These are phyloP conservation scores for Clitopilus passeckerianus DNA, from an alignment of 768 basidiomycete genomes.

Conservation along the genomic window DNA sequence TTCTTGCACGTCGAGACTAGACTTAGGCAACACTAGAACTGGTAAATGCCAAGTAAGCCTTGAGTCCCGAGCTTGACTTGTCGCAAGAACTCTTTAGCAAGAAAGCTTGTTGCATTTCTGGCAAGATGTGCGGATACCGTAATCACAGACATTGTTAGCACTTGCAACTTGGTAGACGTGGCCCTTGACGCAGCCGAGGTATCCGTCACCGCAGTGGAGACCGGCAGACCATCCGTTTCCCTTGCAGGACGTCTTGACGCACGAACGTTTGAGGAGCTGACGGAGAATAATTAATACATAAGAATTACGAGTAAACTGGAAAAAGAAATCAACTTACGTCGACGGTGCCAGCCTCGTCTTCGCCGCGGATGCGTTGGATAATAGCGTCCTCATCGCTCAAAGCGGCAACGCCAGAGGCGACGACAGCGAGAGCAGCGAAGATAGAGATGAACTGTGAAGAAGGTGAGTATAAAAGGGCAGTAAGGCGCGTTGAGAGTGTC, in stretches of 20 bases:
- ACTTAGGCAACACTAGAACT: too few relatives aligned
- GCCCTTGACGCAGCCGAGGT: background rate
- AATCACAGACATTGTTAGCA: background rate
- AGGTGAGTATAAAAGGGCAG: background rate
- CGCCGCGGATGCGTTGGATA: background rate
- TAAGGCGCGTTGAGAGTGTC: background rate
- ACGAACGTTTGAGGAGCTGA: background rate
- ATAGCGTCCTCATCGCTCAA: background rate
- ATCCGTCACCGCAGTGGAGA: background rate
- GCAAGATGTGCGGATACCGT: background rate
- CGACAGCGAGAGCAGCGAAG: background rate
- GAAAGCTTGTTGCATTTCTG: background rate
- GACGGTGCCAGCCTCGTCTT: background rate
- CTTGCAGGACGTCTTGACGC: background rate
- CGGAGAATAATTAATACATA: too few relatives aligned
- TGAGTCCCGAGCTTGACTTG: background rate
- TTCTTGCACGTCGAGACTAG: too few relatives aligned
- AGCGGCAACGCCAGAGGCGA: background rate
- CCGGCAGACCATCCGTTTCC: background rate
- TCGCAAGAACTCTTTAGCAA: background rate
- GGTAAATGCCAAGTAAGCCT: too few relatives aligned
- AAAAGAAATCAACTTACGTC: background rate
- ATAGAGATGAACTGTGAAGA: background rate
- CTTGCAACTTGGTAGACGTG: background rate
- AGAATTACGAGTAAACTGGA: too few relatives aligned